Base-by-base conservation (phyloP, 108 stramenopile species). In the Thalassiosira profunda region DNA sequence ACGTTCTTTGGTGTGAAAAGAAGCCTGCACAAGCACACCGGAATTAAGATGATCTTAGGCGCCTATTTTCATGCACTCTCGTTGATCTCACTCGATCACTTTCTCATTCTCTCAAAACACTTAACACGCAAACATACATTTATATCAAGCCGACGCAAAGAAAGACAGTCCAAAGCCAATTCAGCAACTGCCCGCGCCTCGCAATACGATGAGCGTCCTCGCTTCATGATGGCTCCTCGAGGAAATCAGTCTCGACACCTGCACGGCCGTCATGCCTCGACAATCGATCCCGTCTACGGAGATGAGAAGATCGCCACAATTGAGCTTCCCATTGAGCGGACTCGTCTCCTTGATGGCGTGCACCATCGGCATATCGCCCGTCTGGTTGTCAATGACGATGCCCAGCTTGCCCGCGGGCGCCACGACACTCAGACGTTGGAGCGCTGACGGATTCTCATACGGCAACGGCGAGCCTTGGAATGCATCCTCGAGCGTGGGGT, bases 301-400 rank as follows among this genome's bases (percentile, higher is more conserved):
- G 9, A 92, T 24, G 17, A 95, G 72, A 18, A 84, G 80, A 69
- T 95, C 94, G 2, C 91, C 94, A 0, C 92, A 85, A 17, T 52
- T 36, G 14, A 95, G 88, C 25, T 64, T 70, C 15, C 87, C 87
- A 10, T 82, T 54, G 62, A 95, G 61, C 4, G 89, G 76, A 63
- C 87, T 88, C 20, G 86, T 78, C 15, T 89, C 86, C 64, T 93
- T 92, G 58, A 95, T 91, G 6, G 90, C 91, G 52, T 92, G 88
- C 28, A 95, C 94, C 3, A 91, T 55, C 0, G 94, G 94, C 6
- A 86, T 64, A 15, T 81, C 84, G 6, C 85, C 86, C 25, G 76
- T 77, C 12, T 91, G 90, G 29, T 92, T 93, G 40, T 95, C 91
- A 63, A 95, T 88, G 6, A 95, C 94, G 72, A 95, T 86, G 2